A percentile compares a stretch with the other conserved stretches of the same genome.
Conservation (phyloP, 306 rosid genomes). For the Casuarina equisetifolia region DNA sequence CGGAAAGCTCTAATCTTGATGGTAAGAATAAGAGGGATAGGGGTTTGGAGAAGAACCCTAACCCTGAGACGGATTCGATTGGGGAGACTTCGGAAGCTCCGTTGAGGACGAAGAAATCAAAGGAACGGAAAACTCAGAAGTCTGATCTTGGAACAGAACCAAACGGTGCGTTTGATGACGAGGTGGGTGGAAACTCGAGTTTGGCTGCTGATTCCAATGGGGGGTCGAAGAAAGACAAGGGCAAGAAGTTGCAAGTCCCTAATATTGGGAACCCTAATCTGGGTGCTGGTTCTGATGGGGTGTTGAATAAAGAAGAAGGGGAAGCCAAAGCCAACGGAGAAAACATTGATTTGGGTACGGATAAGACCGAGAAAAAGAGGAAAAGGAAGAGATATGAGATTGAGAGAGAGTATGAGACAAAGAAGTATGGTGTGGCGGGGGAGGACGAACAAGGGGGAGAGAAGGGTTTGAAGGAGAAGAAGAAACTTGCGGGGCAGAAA, state of each 20-base stretch:
- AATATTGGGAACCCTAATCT: background rate
- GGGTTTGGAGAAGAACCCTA: constrained; percentile 30
- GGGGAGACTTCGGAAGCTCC: constrained; percentile 33
- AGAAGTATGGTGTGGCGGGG: constrained; percentile 54
- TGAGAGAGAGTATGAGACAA: constrained; percentile 80
- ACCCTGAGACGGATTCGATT: constrained; percentile 16
- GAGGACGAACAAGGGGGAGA: constrained; percentile 30
- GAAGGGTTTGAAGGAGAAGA: constrained; percentile 19
- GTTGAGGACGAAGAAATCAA: constrained; percentile 37
- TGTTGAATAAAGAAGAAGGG: constrained; percentile 7
- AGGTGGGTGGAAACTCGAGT: too few relatives aligned
- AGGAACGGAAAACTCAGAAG: constrained; percentile 14
- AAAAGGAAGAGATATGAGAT: constrained; percentile 88
- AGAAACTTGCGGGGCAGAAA: constrained; percentile 61
- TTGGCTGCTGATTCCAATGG: too few relatives aligned
- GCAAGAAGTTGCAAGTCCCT: constrained; percentile 17
- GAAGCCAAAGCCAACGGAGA: background rate
- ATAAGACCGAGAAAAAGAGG: constrained; percentile 37
- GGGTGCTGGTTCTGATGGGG: background rate
- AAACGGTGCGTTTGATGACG: too few relatives aligned
- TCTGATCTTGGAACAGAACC: background rate
- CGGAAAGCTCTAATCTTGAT: constrained; percentile 14
- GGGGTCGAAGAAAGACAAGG: background rate
- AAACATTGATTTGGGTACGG: background rate
- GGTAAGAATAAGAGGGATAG: constrained; percentile 43